These are phyloP conservation scores for Pseudodiploospora longispora DNA, from an alignment of 2,329 filamentous ascomycete species.

Conservation along the genomic window DNA sequence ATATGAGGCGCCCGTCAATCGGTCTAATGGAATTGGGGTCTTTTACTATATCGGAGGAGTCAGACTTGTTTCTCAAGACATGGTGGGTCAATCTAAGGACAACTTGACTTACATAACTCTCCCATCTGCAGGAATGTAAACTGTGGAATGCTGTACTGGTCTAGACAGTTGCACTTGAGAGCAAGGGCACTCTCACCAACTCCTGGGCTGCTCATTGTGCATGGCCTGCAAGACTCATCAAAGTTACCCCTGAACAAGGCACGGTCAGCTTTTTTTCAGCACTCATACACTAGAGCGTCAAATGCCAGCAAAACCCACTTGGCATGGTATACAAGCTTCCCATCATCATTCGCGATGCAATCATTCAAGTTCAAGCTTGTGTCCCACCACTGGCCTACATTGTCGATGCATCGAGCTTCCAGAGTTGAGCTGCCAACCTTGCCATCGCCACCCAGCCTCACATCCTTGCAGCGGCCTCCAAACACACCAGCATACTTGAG, in stretches of 20 bases:
- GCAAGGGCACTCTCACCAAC: background rate
- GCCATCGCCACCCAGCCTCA: slow-evolving; percentile 15
- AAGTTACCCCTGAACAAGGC: slow-evolving; percentile 10
- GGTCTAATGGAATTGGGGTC: slow-evolving; percentile 9
- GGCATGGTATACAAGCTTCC: slow-evolving; percentile 11
- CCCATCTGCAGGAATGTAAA: slow-evolving; percentile 13
- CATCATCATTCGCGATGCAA: slow-evolving; percentile 14
- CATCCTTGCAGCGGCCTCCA: slow-evolving; percentile 11
- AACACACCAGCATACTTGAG: slow-evolving; percentile 2
- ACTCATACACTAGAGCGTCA: background rate
- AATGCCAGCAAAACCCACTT: slow-evolving; percentile 7
- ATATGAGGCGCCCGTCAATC: slow-evolving; percentile 12
- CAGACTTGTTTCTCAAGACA: no score
- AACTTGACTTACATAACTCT: no score
- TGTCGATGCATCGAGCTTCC: slow-evolving; percentile 14
- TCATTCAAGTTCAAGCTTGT: slow-evolving; percentile 18
- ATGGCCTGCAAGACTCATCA: slow-evolving; percentile 15
- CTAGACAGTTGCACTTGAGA: slow-evolving; percentile 15
- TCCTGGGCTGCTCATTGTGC: slow-evolving; percentile 8
- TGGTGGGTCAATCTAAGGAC: no score
- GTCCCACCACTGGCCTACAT: slow-evolving; percentile 12
- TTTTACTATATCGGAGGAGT: slow-evolving; percentile 3
- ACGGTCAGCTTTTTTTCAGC: background rate
- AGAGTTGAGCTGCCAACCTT: slow-evolving; percentile 13
- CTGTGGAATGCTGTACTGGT: slow-evolving; percentile 1